Percentiles rank a stretch among this genome's conserved stretches.
Conservation (phyloP, 306 rosid species). For the Cucurbita maxima region DNA sequence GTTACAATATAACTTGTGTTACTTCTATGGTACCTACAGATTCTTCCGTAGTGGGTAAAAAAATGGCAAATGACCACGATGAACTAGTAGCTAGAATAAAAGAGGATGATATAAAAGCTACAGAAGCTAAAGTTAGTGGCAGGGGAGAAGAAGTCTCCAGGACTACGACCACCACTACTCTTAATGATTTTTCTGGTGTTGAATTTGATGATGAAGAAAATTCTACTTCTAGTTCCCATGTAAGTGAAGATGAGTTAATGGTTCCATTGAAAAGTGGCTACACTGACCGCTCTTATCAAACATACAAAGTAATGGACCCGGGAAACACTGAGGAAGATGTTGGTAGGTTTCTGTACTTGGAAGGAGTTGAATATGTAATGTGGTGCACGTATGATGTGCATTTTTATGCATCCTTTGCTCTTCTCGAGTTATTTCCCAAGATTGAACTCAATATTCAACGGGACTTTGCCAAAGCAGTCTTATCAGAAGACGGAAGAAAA, state of each 20-base stretch:
- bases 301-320: slow-evolving; percentile 15
- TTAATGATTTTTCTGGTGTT: slow-evolving; percentile 15
- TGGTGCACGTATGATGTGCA: slow-evolving; percentile 99
- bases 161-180: slow-evolving; percentile 13
- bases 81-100: slow-evolving; percentile 24
- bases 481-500: slow-evolving; percentile 88
- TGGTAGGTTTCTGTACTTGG: slow-evolving; percentile 92
- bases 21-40: slow-evolving; percentile 24
- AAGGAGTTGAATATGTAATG: slow-evolving; percentile 94
- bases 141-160: slow-evolving; percentile 24
- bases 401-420: slow-evolving; percentile 96
- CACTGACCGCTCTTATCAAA: slow-evolving; percentile 7
- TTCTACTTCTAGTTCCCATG: slow-evolving; percentile 7
- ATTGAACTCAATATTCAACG: slow-evolving; percentile 89
- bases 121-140: slow-evolving; percentile 31
- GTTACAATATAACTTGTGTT: background rate
- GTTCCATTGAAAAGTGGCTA: slow-evolving; percentile 14
- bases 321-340: slow-evolving; percentile 53
- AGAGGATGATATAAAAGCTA: slow-evolving; percentile 17
- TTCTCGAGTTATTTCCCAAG: slow-evolving; percentile 86
- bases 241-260: slow-evolving; percentile 17
- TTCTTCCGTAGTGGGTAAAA: slow-evolving; percentile 28
- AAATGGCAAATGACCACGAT: slow-evolving; percentile 15
- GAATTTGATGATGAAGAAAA: slow-evolving; percentile 20
- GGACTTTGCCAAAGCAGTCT: slow-evolving; percentile 89